Evolutionary conservation across 163 green algal species (phyloP).

Genomic region (Volvox carteri): DNA sequence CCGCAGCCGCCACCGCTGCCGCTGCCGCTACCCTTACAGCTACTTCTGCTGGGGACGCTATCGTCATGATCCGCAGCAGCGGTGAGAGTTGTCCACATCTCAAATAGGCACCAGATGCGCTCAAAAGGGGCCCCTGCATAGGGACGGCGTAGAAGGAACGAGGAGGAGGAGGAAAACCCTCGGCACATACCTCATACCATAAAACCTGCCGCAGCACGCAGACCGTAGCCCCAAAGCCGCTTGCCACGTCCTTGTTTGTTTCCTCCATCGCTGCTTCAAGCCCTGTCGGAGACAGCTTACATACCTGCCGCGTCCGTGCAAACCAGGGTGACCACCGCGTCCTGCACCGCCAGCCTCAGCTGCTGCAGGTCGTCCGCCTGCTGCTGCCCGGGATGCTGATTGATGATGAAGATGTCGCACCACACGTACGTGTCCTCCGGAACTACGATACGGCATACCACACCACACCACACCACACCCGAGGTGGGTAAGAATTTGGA

Average conservation of each 20-base stretch:
- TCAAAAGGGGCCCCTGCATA: conserved; percentile 28
- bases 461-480: no score
- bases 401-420: conserved; percentile 54
- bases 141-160: no score
- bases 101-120: conserved; percentile 45
- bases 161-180: no score
- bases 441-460: conserved; percentile 15
- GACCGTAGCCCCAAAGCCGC: no score
- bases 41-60: not conserved
- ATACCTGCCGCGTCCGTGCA: conserved; percentile 20
- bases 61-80: not conserved
- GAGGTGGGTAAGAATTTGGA: no score
- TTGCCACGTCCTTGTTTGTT: no score
- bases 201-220: no score
- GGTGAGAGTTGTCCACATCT: conserved; percentile 41
- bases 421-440: conserved; percentile 15
- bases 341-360: conserved; percentile 40
- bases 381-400: conserved; percentile 39
- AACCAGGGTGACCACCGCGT: conserved; percentile 13
- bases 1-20: not conserved
- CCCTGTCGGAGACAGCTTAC: no score
- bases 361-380: conserved; percentile 41
- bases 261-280: no score
- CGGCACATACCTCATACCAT: no score
- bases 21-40: not conserved